A percentile compares a stretch with the other conserved stretches of the same genome.
These are phyloP conservation scores for Myrica gale DNA, from an alignment of 306 rosid genomes.

Conservation along the genomic window DNA sequence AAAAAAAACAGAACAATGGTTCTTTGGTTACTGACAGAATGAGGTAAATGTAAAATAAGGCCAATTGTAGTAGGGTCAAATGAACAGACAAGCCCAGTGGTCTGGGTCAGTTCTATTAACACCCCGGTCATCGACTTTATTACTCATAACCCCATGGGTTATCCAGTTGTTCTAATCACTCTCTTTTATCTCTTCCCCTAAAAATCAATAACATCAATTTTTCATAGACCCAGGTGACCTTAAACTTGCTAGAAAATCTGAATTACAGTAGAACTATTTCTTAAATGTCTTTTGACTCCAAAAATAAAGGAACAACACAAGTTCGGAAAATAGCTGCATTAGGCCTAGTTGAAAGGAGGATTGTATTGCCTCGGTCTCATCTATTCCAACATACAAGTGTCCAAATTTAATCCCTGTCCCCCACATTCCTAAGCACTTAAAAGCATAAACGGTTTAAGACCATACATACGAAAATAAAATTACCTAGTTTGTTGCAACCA, in stretches of 20 bases:
- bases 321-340: not conserved
- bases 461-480: not conserved
- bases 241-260: not conserved
- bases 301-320: not conserved
- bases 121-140: not conserved
- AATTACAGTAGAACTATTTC: not conserved
- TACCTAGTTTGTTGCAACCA: not conserved
- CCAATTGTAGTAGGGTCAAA: not conserved
- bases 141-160: not conserved
- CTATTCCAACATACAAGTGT: not conserved
- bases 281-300: not conserved
- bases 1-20: not conserved
- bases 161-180: not conserved
- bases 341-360: not conserved
- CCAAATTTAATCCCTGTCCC: conserved; percentile 2
- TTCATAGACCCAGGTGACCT: not conserved
- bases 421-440: not conserved
- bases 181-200: not conserved
- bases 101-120: not conserved
- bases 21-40: not conserved
- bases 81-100: not conserved
- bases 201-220: not conserved
- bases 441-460: not conserved
- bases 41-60: not conserved
- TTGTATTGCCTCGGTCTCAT: not conserved